Evolutionary conservation across 148 eudicot species (phyloP).

Genomic region (Chenopodium suecicum): DNA sequence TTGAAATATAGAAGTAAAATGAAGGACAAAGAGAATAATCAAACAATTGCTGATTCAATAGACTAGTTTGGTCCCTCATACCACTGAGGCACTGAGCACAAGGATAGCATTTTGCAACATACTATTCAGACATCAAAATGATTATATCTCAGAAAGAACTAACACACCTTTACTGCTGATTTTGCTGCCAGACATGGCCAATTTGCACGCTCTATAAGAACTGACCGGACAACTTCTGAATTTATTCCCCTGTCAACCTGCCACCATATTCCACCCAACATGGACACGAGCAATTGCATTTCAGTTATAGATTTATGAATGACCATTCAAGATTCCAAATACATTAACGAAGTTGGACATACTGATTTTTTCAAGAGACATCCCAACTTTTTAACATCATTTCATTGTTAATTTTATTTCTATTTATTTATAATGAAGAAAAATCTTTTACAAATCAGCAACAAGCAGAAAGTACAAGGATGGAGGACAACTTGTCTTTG

Average conservation of each 20-base stretch:
- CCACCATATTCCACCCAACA: constrained; percentile 28
- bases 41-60: background rate
- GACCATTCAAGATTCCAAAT: background rate
- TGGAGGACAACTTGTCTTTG: too few relatives aligned
- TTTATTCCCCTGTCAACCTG: constrained; percentile 92
- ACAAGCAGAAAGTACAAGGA: too few relatives aligned
- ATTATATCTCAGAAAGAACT: constrained; percentile 14
- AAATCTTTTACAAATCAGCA: too few relatives aligned
- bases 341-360: background rate
- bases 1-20: background rate
- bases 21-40: background rate
- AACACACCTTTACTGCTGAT: constrained; percentile 66
- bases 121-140: background rate
- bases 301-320: background rate
- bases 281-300: constrained; percentile 5
- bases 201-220: constrained; percentile 78
- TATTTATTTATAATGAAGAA: too few relatives aligned
- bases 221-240: constrained; percentile 89
- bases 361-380: too few relatives aligned
- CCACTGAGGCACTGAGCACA: background rate
- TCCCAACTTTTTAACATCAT: too few relatives aligned
- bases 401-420: background rate
- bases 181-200: constrained; percentile 80
- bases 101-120: background rate
- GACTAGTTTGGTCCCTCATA: background rate